Evolutionary conservation across 202 grass and related monocot species (phyloP), one percentile per base, ranked within the genome.

Genomic region (Musa balbisiana): DNA sequence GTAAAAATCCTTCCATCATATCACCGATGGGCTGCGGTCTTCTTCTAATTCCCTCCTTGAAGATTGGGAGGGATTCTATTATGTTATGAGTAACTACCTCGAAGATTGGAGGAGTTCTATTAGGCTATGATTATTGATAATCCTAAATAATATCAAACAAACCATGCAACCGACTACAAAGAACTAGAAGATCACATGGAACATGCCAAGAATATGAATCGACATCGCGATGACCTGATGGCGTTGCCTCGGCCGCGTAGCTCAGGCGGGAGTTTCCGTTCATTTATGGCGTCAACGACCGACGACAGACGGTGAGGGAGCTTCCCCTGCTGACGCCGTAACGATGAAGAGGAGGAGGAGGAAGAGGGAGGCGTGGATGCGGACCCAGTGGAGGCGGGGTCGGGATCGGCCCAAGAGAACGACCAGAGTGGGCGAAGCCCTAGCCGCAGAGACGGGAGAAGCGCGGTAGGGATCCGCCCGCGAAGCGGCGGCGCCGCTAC

Each of bases 201-300:
- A 50, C 16, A 17, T 51, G 17, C 23, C 54, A 1, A 71, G 4
- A 66, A 2, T 53, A 54, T 33, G 73, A 21, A 8, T 2, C 4
- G 29, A 71, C 52, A 79, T 43, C 51, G 15, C 4, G 0, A 0
- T 62, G 54, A 92, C 92, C 92, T 92, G 74, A 96, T 76, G 8
- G 92, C 87, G 81, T 92, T 92, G 16, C 82, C 69, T 53, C 85
- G 70, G 0, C 83, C 89, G 2, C 87, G 89, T 22, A 96, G 87
- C 73, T 96, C 83, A 20, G 89, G 85, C 49, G 89, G 85, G 14
- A 96, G 85, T 82, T 88, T 96, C 52, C 85, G 85, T 11, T 96
- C 87, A 75, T 90, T 88, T 73, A 96, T 80, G 79, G 89, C 92
- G 52, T 92, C 92, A 26, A 83, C 79, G 23, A 88, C 92, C 9